Evolutionary conservation across 139 green algal genomes (phyloP).

Genomic region (Ettlia oleoabundans): DNA sequence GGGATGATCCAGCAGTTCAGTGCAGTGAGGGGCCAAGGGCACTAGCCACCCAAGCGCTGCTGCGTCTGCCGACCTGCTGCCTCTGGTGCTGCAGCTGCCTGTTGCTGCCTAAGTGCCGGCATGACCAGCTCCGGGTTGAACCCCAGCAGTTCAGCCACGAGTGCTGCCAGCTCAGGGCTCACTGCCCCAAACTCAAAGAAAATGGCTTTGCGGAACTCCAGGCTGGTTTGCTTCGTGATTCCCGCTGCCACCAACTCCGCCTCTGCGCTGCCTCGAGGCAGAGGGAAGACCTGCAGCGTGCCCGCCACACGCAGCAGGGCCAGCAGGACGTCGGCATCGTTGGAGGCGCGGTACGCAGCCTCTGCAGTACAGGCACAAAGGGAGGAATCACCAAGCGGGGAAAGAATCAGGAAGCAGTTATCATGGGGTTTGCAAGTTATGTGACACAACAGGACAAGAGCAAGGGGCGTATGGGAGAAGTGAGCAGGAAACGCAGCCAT

Average conservation of each 20-base stretch:
- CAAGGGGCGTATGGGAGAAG: no score
- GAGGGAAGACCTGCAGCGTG: conserved; percentile 43
- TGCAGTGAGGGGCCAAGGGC: no score
- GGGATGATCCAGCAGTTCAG: no score
- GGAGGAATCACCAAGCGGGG: no score
- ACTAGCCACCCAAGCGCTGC: no score
- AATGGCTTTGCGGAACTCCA: conserved; percentile 46
- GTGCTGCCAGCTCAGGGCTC: conserved; percentile 11
- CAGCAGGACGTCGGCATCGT: conserved; percentile 28
- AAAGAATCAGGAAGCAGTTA: no score
- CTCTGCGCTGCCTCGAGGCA: conserved; percentile 38
- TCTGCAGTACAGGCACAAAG: not conserved
- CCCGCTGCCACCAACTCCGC: conserved; percentile 47
- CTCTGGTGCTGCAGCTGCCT: not conserved
- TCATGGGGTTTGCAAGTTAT: no score
- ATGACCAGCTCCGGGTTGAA: conserved; percentile 56
- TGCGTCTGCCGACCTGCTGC: not conserved
- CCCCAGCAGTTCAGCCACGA: conserved; percentile 51
- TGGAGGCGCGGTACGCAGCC: conserved; percentile 32
- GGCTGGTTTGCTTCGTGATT: conserved; percentile 32
- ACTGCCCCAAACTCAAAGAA: conserved; percentile 39
- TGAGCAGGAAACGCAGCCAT: no score
- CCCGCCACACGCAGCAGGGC: conserved; percentile 29
- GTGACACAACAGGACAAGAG: no score
- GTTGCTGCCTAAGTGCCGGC: conserved; percentile 23